These are phyloP conservation scores for Sporisorium reilianum DNA, from an alignment of 1,284 basidiomycete genomes.

Conservation along the genomic window DNA sequence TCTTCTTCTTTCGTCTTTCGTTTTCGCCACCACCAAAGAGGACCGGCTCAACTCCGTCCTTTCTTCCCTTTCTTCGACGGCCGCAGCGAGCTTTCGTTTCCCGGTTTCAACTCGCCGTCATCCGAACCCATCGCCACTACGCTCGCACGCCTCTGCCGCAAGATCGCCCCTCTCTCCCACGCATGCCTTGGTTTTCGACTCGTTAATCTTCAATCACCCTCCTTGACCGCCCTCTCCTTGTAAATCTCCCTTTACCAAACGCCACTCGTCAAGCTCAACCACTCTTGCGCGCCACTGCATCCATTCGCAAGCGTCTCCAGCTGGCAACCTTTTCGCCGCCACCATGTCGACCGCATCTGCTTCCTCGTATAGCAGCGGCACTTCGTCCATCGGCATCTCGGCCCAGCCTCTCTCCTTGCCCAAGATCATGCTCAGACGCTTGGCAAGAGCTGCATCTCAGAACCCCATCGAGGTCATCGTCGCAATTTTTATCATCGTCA, in stretches of 20 bases:
- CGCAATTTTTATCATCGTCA: slow-evolving; percentile 84
- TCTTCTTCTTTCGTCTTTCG: slow-evolving; percentile 8
- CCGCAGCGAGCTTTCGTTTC: slow-evolving; percentile 18
- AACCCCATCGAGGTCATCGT: slow-evolving; percentile 84
- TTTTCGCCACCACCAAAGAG: slow-evolving; percentile 12
- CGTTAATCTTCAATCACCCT: slow-evolving; percentile 7
- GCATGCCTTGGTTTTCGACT: slow-evolving; percentile 3
- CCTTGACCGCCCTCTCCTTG: neutral
- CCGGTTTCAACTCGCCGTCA: slow-evolving; percentile 10
- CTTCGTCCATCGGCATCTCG: slow-evolving; percentile 40
- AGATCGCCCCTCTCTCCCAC: neutral
- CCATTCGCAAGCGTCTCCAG: slow-evolving; percentile 2
- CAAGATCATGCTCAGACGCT: slow-evolving; percentile 44
- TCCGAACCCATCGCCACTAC: slow-evolving; percentile 11
- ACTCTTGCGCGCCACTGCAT: neutral
- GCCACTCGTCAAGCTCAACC: neutral
- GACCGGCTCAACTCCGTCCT: slow-evolving; percentile 48
- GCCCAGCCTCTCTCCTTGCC: slow-evolving; percentile 50
- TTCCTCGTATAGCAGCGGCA: slow-evolving; percentile 42
- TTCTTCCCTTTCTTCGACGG: slow-evolving; percentile 4
- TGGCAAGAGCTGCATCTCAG: slow-evolving; percentile 51
- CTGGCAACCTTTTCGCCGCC: neutral
- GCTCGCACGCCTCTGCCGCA: neutral
- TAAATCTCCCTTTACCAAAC: neutral
- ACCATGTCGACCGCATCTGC: slow-evolving; percentile 44